phyloP scores from a whole-genome alignment of 2,329 filamentous ascomycete genomes.

The Chlorencoelia australis region DNA sequence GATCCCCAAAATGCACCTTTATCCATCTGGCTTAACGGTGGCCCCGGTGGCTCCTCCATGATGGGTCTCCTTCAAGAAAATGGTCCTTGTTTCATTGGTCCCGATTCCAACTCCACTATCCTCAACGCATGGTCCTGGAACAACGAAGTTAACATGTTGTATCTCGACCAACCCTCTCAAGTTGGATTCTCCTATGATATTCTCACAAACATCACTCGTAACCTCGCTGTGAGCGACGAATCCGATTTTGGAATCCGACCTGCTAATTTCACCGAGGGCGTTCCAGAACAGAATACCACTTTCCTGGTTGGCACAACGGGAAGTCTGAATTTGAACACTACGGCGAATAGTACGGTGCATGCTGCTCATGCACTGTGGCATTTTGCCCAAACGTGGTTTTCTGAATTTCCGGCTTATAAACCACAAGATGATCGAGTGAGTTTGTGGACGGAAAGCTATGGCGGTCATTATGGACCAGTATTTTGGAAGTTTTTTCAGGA shows the following conservation, averaged over 20 bases:
- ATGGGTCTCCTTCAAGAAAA: conserved; percentile 50
- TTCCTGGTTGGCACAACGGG: not conserved
- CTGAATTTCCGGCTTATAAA: not conserved
- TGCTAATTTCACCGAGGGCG: not conserved
- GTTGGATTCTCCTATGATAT: conserved; percentile 3
- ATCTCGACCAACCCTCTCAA: conserved; percentile 35
- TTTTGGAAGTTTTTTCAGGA: not conserved
- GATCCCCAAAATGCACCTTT: conserved; percentile 37
- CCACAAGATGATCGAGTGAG: not conserved
- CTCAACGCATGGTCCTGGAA: conserved; percentile 53
- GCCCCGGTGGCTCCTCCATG: conserved; percentile 36
- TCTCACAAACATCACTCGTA: not conserved
- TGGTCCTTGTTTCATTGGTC: conserved; percentile 32
- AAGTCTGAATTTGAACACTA: not conserved
- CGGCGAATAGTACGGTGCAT: not conserved
- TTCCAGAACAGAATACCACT: not conserved
- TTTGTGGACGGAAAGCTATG: not conserved
- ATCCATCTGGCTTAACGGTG: conserved; percentile 54
- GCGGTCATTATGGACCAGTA: conserved; percentile 1
- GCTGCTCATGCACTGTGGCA: not conserved
- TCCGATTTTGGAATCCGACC: not conserved
- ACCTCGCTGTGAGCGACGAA: not conserved
- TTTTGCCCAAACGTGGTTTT: conserved; percentile 1
- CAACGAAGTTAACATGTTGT: conserved; percentile 40
- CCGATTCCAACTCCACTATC: conserved; percentile 34